These are phyloP conservation scores for Talaromyces sp. DNA, from an alignment of 2,329 filamentous ascomycete genomes.

Conservation along the genomic window DNA sequence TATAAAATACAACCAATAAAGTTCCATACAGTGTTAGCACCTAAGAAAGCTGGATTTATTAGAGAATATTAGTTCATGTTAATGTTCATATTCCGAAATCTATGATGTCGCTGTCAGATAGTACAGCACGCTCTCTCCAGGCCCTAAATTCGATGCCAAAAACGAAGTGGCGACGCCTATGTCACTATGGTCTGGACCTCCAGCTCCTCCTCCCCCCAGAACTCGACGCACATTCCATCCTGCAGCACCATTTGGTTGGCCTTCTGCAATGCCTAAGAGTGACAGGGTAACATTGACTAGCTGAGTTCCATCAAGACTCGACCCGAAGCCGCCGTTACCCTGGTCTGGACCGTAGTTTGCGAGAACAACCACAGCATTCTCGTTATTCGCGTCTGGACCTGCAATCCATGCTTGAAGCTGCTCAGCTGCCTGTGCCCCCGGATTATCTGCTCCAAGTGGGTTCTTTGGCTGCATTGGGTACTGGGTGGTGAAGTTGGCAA, in stretches of 20 bases:
- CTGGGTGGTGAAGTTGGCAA: conserved; percentile 16
- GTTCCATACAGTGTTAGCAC: too few relatives aligned
- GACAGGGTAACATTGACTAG: conserved; percentile 16
- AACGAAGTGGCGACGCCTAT: background rate
- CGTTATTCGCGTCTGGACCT: conserved; percentile 14
- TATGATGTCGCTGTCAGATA: background rate
- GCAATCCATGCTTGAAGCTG: conserved; percentile 24
- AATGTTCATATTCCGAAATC: too few relatives aligned
- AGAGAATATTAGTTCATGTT: too few relatives aligned
- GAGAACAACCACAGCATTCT: conserved; percentile 17
- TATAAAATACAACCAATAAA: too few relatives aligned
- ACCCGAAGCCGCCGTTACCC: conserved; percentile 19
- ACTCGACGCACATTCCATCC: background rate
- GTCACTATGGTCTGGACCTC: background rate
- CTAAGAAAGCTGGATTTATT: too few relatives aligned
- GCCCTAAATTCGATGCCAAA: background rate
- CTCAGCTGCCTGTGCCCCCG: conserved; percentile 15
- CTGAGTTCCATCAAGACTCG: conserved; percentile 14
- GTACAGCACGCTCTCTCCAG: background rate
- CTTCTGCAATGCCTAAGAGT: conserved; percentile 14
- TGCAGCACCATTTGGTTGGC: background rate
- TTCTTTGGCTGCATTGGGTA: conserved; percentile 23
- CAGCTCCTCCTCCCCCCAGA: background rate
- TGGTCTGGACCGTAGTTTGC: conserved; percentile 21
- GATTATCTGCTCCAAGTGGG: conserved; percentile 7